Evolutionary conservation across 192 early-diverging fungal genomes (phyloP), one percentile per base, ranked within the genome.

Genomic region (Gigaspora rosea): DNA sequence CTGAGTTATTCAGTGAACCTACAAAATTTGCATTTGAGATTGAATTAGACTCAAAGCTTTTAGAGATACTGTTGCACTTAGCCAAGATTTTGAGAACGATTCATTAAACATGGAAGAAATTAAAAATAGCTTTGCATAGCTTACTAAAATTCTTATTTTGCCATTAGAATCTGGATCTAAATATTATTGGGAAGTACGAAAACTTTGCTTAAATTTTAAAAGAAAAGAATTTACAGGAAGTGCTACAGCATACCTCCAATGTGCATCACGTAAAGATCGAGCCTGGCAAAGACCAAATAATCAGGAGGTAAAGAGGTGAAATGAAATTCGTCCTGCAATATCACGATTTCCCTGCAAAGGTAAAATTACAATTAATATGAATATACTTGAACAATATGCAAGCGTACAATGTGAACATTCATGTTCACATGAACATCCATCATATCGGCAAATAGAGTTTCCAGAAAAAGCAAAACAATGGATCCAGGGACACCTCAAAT

Each of bases 101-200:
- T 16, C 15, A 66, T 47, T 16, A 18, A 33, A 66, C 36, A 12
- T 66, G 27, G 4, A 36, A 10, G 7, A 22, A 66, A 66, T 66
- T 10, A 66, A 71, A 12, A 71, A 71, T 13, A 71, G n/a, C 50
- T 71, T 71, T 15, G 15, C 12, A 18, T 3, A 54, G 5, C n/a
- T 71, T 20, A 35, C 35, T 35, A 66, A 66, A n/a, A 33, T 48
- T 41, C 46, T 66, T 47, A 48, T 52, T 52, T 52, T 71, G 10
- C 32, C 20, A n/a, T 9, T 71, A 27, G 69, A 71, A 52, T 50
- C n/a, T 71, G 69, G 69, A 33, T 71, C 49, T 54, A 20, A 33
- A 10, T 71, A 71, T 56, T 71, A 71, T 27, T 71, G 69, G 69
- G 49, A 71, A 33, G 10, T 71, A 16, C 2, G 32, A 8, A 9